Evolutionary conservation across 768 basidiomycete species (phyloP).

Genomic region (Scleroderma citrinum): DNA sequence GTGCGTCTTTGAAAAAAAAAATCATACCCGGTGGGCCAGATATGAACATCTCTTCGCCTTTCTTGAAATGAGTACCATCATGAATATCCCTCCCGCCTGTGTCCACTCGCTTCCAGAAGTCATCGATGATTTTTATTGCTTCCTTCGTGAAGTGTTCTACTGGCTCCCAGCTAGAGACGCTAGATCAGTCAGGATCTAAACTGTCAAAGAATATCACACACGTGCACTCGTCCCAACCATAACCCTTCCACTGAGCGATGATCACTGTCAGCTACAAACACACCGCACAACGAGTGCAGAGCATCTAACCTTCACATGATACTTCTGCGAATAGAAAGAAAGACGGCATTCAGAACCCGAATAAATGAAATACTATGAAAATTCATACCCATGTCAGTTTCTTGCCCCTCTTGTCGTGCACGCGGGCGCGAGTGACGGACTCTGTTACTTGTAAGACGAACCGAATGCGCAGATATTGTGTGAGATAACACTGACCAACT

Average conservation of each 20-base stretch:
- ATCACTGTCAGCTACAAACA: not conserved
- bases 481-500: conserved; percentile 47
- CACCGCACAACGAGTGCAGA: conserved; percentile 2
- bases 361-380: conserved; percentile 4
- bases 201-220: conserved; percentile 28
- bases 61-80: conserved; percentile 44
- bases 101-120: conserved; percentile 33
- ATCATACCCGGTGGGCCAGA: conserved; percentile 55
- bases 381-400: conserved; percentile 46
- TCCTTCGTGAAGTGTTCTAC: conserved; percentile 47
- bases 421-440: conserved; percentile 46
- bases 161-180: conserved; percentile 59
- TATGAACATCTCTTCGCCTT: conserved; percentile 48
- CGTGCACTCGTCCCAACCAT: conserved; percentile 51
- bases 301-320: conserved; percentile 47
- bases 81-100: conserved; percentile 40
- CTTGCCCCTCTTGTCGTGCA: conserved; percentile 40
- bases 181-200: conserved; percentile 2
- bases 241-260: conserved; percentile 54
- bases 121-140: conserved; percentile 45
- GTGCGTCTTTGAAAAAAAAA: too few relatives aligned
- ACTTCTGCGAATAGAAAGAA: conserved; percentile 37
- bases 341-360: conserved; percentile 11
- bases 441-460: conserved; percentile 32
- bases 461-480: conserved; percentile 1